These are phyloP conservation scores for Aspergillus terreus DNA, from an alignment of 2,329 filamentous ascomycete species.

Conservation along the genomic window DNA sequence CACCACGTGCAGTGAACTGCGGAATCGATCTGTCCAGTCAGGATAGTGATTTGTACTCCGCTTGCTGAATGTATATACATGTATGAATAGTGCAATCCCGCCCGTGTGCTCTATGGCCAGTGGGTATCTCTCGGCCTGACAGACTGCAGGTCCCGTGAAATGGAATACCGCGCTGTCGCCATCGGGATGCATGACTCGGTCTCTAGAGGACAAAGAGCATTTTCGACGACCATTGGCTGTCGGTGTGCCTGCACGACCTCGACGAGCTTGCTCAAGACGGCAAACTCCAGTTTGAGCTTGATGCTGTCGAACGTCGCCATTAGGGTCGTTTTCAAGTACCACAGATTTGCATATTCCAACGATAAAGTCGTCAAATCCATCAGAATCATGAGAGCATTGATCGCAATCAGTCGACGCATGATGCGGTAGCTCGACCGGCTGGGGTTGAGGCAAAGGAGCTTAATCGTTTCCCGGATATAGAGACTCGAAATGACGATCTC, in stretches of 20 bases:
- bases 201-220: slow-evolving; percentile 22
- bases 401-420: slow-evolving; percentile 44
- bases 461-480: slow-evolving; percentile 53
- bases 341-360: slow-evolving; percentile 39
- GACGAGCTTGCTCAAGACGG: slow-evolving; percentile 49
- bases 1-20: neutral
- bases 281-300: slow-evolving; percentile 53
- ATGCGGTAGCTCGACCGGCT: slow-evolving; percentile 28
- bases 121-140: neutral
- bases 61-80: neutral
- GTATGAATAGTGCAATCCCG: neutral
- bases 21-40: neutral
- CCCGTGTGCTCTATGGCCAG: neutral
- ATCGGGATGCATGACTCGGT: slow-evolving; percentile 4
- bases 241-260: slow-evolving; percentile 32
- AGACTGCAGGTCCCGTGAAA: neutral
- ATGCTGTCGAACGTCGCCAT: slow-evolving; percentile 39
- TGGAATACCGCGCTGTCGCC: neutral
- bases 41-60: neutral
- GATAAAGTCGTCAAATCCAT: slow-evolving; percentile 45
- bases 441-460: slow-evolving; percentile 37
- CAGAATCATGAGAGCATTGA: slow-evolving; percentile 46
- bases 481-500: slow-evolving; percentile 46
- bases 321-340: slow-evolving; percentile 38
- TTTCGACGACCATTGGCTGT: slow-evolving; percentile 17